Percentiles rank a stretch among this genome's conserved stretches.
Evolutionary conservation across 208 protist genomes (phyloP).

Genomic region (Wallacemonas rigidus): DNA sequence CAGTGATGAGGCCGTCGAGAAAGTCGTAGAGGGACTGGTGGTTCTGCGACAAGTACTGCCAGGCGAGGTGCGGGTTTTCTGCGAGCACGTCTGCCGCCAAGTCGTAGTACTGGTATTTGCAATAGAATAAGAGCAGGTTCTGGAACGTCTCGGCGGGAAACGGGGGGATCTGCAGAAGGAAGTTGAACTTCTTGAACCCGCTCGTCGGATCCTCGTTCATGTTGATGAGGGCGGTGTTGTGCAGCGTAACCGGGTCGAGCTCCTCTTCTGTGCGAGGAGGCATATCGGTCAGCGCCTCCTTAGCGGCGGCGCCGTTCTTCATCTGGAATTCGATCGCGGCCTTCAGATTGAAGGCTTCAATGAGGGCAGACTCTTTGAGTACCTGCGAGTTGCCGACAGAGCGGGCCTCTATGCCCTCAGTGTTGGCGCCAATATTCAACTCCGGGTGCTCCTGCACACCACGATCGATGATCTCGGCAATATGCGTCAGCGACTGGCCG

Average conservation of each 20-base stretch:
- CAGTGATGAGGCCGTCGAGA: conserved; percentile 94
- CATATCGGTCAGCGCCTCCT: conserved; percentile 97
- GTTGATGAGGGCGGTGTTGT: conserved; percentile 98
- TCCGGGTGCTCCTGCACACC: conserved; percentile 96
- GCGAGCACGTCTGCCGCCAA: conserved; percentile 96
- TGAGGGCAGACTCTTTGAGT: conserved; percentile 95
- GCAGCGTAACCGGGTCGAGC: conserved; percentile 96
- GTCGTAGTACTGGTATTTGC: conserved; percentile 96
- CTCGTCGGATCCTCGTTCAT: conserved; percentile 95
- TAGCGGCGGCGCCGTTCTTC: conserved; percentile 90
- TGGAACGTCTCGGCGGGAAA: conserved; percentile 97
- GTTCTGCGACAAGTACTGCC: conserved; percentile 92
- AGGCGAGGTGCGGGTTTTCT: conserved; percentile 94
- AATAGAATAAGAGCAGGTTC: conserved; percentile 97
- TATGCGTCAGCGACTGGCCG: conserved; percentile 91
- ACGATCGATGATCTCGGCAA: conserved; percentile 95
- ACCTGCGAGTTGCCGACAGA: conserved; percentile 95
- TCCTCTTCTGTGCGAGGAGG: conserved; percentile 95
- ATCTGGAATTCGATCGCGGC: conserved; percentile 96
- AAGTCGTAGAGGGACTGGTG: conserved; percentile 95
- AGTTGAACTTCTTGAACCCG: conserved; percentile 97
- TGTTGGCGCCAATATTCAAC: conserved; percentile 92
- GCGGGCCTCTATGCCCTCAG: conserved; percentile 92
- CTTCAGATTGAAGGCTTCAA: conserved; percentile 98
- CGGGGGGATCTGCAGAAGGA: conserved; percentile 94